Conservation (phyloP, 495 filamentous ascomycete genomes). For the Penicillium chermesinum region DNA sequence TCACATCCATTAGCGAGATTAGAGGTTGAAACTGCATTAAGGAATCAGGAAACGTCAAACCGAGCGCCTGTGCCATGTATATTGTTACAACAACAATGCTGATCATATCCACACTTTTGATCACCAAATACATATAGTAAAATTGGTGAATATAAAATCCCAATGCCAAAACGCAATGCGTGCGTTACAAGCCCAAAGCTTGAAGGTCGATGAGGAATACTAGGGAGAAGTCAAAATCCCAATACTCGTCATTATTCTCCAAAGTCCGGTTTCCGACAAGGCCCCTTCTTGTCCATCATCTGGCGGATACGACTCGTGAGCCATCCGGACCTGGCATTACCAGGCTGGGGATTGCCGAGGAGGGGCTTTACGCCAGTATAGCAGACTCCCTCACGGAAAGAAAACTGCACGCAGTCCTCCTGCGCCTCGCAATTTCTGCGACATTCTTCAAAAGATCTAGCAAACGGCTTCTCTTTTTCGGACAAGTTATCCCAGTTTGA, state of each 20-base stretch:
- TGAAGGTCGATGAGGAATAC: too few relatives aligned
- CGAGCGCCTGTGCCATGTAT: too few relatives aligned
- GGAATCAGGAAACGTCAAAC: too few relatives aligned
- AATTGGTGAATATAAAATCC: background rate
- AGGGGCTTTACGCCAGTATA: conserved; percentile 30
- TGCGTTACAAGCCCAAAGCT: too few relatives aligned
- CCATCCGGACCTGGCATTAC: conserved; percentile 33
- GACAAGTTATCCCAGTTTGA: conserved; percentile 44
- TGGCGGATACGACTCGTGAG: conserved; percentile 26
- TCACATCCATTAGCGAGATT: too few relatives aligned
- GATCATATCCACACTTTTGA: too few relatives aligned
- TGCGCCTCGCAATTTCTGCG: conserved; percentile 25
- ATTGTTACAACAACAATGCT: too few relatives aligned
- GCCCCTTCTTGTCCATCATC: conserved; percentile 29
- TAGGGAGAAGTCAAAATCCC: too few relatives aligned
- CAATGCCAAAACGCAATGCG: background rate
- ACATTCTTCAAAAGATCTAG: conserved; percentile 33
- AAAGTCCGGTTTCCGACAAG: conserved; percentile 30
- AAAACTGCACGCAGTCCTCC: conserved; percentile 34
- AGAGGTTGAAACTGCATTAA: too few relatives aligned
- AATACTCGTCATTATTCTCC: conserved; percentile 15
- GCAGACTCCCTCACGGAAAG: conserved; percentile 29
- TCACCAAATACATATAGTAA: background rate
- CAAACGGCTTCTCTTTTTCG: conserved; percentile 29
- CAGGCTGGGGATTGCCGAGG: conserved; percentile 23